A percentile compares a stretch with the other conserved stretches of the same genome.
These are phyloP conservation scores for Neurospora sp. DNA, from an alignment of 495 filamentous ascomycete genomes.

Conservation along the genomic window DNA sequence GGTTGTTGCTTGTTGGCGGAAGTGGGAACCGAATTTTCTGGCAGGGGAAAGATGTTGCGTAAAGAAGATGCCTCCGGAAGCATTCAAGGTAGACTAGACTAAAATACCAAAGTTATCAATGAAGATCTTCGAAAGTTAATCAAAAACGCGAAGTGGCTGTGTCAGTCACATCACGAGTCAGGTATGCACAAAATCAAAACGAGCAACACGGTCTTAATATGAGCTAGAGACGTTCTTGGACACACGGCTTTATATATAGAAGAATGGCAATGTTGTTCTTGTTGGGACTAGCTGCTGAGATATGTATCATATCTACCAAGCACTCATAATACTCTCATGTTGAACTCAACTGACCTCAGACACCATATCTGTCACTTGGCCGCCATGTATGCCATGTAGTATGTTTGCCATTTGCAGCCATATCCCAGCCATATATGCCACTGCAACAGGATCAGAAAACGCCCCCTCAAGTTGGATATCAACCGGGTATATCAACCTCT, in stretches of 20 bases:
- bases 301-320: not conserved
- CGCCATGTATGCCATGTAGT: too few relatives aligned
- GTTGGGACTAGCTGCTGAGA: not conserved
- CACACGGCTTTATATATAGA: not conserved
- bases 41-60: not conserved
- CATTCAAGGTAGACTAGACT: not conserved
- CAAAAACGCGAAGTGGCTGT: not conserved
- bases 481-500: not conserved
- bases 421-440: not conserved
- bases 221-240: rapidly evolving
- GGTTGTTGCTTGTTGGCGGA: not conserved
- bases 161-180: not conserved
- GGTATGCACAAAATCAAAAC: not conserved
- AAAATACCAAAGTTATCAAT: not conserved
- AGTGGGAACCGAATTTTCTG: not conserved
- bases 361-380: not conserved
- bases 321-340: not conserved
- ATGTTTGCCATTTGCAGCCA: not conserved
- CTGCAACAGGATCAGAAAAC: not conserved
- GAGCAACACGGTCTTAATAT: not conserved
- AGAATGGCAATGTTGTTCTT: not conserved
- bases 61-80: not conserved
- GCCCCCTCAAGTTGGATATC: not conserved
- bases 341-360: too few relatives aligned
- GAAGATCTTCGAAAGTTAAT: not conserved